Base-by-base conservation (phyloP, 805 yeast species). In the Hyphopichia homilentoma region DNA sequence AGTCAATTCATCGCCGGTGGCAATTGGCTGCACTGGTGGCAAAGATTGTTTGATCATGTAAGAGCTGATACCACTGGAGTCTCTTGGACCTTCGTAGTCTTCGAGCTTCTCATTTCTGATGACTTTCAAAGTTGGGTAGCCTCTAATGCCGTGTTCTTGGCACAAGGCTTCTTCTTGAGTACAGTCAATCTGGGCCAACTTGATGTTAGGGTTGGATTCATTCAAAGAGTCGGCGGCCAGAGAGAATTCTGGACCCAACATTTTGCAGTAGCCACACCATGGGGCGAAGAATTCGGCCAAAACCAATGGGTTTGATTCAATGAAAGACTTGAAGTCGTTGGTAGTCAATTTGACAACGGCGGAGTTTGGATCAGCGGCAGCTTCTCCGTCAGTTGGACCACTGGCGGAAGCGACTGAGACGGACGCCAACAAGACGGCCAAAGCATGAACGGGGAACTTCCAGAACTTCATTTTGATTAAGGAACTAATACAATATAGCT, bases 261-360 rank as follows among this genome's bases (percentile, higher is more conserved):
- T 75, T 70, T 89, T 87, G 73, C 97, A 89, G 67, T 89, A 93
- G 12, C 96, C 96, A 72, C 97, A 89, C 97, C 97, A 90, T 57
- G 97, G 95, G 12, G 95, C 95, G 58, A 81, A 86, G 63, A 86
- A 86, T 62, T 86, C 95, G 14, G 90, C 83, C 41, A 86, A 65
- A 15, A 86, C 94, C 45, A 89, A 70, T 21, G 87, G 84, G 66
- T 89, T 83, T 35, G 72, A 77, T 30, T 65, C 61, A 43, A 90
- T 61, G 59, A 84, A 86, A 11, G 69, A 58, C 36, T 74, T 73
- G 57, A 85, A 90, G 38, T 73, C 73, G 23, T 71, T 79, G 14
- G 79, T 63, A 23, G 84, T 75, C 43, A 90, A 74, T 57, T 84
- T 79, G 45, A 86, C 86, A 29, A 90, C 97, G 21, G 89, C 93